Evolutionary conservation across 2,329 filamentous ascomycete species (phyloP), one percentile per base, ranked within the genome.

Genomic region (Beauveria sp.): DNA sequence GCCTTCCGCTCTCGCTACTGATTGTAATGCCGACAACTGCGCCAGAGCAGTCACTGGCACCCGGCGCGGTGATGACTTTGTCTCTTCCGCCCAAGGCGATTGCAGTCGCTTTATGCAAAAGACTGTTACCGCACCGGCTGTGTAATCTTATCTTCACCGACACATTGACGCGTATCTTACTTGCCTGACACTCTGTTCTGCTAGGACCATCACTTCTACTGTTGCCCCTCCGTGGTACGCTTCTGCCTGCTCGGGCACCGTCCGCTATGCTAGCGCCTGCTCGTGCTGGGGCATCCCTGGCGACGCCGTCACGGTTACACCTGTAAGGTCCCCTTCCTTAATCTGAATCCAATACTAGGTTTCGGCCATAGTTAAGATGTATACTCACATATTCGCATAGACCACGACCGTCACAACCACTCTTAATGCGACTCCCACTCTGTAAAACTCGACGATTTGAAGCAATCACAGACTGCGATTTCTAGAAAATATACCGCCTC

Each of bases 241-340:
- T 26, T 30, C 56, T 6, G 48, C 56, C 40, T 59, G 56, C 56
- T 30, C 37, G 14, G 56, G 48, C 26, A 52, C 47, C 2, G 24
- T 43, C 40, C 56, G 48, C 40, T 59, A 59, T 28, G 24, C 56
- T 20, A 59, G 56, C 48, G 56, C 56, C 26, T 59, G 56, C 56
- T 59, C 56, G 8, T 59, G 56, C 48, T 59, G 56, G 56, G 56
- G 56, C 24, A 53, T 59, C 26, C 9, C 34, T 12, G 56, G 47
- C 56, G 26, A 34, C 10, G 41, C 48, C 3, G 7, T 43, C 47
- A 59, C 56, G n/a, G 16, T 59, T 41, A 59, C 56, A 10, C 56
- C 56, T 44, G 56, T 59, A 59, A 53, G 56, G 10, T 10, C 2
- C 37, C 52, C 14, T 28, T 43, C 37, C 30, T 14, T 34, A 1